A percentile compares a stretch with the other conserved stretches of the same genome.
These are phyloP conservation scores for Hemerocallis citrina DNA, from an alignment of 106 monocot species.

Conservation along the genomic window DNA sequence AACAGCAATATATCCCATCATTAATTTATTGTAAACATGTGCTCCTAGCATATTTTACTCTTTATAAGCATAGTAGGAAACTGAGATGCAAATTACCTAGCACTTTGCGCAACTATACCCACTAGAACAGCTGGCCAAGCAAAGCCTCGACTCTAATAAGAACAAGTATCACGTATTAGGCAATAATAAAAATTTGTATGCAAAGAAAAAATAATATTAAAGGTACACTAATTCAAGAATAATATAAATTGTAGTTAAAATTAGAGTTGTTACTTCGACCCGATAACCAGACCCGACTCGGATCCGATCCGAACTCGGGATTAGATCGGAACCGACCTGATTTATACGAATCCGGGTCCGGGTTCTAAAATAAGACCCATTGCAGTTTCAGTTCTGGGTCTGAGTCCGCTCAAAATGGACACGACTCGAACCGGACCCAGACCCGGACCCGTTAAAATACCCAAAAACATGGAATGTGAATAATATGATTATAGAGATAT, in stretches of 20 bases:
- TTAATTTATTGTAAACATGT: slow-evolving; percentile 1
- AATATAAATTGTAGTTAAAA: background rate
- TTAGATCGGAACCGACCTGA: too few species aligned
- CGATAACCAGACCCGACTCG: too few species aligned
- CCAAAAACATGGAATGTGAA: too few species aligned
- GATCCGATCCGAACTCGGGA: too few species aligned
- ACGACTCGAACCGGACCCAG: too few species aligned
- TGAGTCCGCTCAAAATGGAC: too few species aligned
- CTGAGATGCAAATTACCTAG: slow-evolving; percentile 43
- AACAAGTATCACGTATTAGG: background rate
- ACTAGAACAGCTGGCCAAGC: slow-evolving; percentile 97
- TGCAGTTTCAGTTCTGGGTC: too few species aligned
- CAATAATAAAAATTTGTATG: background rate
- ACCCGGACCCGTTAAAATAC: too few species aligned
- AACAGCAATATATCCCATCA: background rate
- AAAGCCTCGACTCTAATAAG: slow-evolving; percentile 64
- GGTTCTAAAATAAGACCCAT: too few species aligned
- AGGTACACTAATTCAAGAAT: background rate
- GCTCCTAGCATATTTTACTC: background rate
- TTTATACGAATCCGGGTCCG: too few species aligned
- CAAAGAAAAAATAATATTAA: background rate
- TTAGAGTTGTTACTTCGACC: too few species aligned
- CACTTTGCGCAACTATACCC: slow-evolving; percentile 99
- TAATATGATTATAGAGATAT: too few species aligned
- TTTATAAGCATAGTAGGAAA: background rate